These are phyloP conservation scores for Inga leiocalycina DNA, from an alignment of 306 rosid genomes.

Conservation along the genomic window DNA sequence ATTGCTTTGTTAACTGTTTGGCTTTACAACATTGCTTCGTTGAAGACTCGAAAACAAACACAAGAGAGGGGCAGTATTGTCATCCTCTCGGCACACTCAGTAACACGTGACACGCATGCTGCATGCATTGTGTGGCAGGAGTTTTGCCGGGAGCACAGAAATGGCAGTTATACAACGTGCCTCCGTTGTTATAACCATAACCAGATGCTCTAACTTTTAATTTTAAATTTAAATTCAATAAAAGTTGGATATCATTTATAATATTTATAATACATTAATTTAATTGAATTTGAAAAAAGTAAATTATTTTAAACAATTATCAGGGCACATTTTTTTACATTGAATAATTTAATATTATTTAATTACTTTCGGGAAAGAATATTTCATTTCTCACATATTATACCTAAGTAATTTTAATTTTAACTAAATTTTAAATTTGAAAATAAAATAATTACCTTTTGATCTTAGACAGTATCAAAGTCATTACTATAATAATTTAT, in stretches of 20 bases:
- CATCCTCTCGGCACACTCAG: not conserved
- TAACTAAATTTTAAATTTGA: not conserved
- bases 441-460: not conserved
- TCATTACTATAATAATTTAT: not conserved
- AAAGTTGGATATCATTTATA: not conserved
- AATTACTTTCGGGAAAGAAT: not conserved
- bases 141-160: not conserved
- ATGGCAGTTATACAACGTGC: not conserved
- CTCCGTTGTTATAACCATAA: not conserved
- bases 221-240: not conserved
- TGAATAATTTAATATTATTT: not conserved
- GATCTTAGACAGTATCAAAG: not conserved
- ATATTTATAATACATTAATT: not conserved
- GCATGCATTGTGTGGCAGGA: not conserved
- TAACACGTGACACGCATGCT: not conserved
- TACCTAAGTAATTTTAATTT: not conserved
- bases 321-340: not conserved
- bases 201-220: not conserved
- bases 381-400: not conserved
- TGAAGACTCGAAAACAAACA: not conserved
- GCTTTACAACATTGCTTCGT: not conserved
- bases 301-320: not conserved
- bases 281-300: not conserved
- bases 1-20: not conserved
- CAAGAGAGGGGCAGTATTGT: not conserved